These are phyloP conservation scores for Lachancea thermotolerans DNA, from an alignment of 805 yeast species.

Conservation along the genomic window DNA sequence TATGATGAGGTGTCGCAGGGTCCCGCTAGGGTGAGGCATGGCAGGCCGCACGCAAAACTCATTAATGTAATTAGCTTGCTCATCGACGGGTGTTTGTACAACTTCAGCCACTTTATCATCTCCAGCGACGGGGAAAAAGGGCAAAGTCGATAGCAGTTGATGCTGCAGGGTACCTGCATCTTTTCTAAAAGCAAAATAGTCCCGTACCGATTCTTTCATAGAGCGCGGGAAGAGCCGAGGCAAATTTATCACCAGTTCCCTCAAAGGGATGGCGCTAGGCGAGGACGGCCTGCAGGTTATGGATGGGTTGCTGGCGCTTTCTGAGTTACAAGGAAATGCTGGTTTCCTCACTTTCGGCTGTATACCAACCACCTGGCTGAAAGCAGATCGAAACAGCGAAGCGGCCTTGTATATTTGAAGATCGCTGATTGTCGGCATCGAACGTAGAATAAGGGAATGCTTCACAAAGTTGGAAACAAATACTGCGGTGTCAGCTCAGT, in stretches of 20 bases:
- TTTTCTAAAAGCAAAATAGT: constrained; percentile 37
- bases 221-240: constrained; percentile 54
- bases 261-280: constrained; percentile 46
- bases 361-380: too few relatives aligned
- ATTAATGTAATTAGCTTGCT: constrained; percentile 54
- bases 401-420: too few relatives aligned
- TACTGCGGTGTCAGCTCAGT: too few relatives aligned
- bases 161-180: constrained; percentile 40
- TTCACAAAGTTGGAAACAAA: too few relatives aligned
- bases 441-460: too few relatives aligned
- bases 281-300: background rate
- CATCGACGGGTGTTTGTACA: constrained; percentile 36
- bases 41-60: constrained; percentile 62
- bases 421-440: too few relatives aligned
- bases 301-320: background rate
- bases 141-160: constrained; percentile 39
- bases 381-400: too few relatives aligned
- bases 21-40: constrained; percentile 25
- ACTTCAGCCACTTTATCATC: constrained; percentile 23
- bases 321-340: background rate
- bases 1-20: constrained; percentile 51
- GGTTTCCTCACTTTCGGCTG: too few relatives aligned
- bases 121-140: constrained; percentile 39
- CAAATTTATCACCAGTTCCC: constrained; percentile 37
- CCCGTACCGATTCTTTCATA: constrained; percentile 44